Conservation (phyloP, 164 flowering plant genomes). For the Houttuynia cordata region DNA sequence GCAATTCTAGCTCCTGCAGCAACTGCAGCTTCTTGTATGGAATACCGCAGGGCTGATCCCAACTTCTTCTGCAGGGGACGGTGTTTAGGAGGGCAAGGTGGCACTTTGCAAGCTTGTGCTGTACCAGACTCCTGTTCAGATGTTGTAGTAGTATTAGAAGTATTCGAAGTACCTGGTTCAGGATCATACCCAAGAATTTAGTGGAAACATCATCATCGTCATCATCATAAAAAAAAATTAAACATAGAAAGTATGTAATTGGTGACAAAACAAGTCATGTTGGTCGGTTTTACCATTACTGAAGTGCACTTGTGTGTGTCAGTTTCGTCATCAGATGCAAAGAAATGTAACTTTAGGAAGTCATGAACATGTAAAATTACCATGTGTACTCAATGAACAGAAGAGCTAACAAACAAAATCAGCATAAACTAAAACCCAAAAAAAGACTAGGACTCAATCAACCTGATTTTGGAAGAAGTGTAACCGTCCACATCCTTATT, state of each 20-base stretch:
- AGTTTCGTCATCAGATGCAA: background rate
- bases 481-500: too few species aligned
- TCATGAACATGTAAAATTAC: background rate
- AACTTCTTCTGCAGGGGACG: conserved; percentile 13
- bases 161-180: conserved; percentile 17
- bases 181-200: background rate
- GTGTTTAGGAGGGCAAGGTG: conserved; percentile 13
- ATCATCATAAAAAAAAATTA: background rate
- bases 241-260: background rate
- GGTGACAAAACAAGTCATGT: background rate
- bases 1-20: conserved; percentile 93
- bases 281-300: background rate
- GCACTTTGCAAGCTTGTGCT: conserved; percentile 5
- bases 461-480: too few species aligned
- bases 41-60: conserved; percentile 14
- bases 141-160: conserved; percentile 11
- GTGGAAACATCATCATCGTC: background rate
- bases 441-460: too few species aligned
- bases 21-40: conserved; percentile 69
- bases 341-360: background rate
- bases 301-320: background rate
- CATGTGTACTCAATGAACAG: too few species aligned
- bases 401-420: too few species aligned
- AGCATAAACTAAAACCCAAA: too few species aligned
- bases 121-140: conserved; percentile 10